phyloP scores from a whole-genome alignment of 2,329 filamentous ascomycete genomes.

The Fusarium subtropicale region DNA sequence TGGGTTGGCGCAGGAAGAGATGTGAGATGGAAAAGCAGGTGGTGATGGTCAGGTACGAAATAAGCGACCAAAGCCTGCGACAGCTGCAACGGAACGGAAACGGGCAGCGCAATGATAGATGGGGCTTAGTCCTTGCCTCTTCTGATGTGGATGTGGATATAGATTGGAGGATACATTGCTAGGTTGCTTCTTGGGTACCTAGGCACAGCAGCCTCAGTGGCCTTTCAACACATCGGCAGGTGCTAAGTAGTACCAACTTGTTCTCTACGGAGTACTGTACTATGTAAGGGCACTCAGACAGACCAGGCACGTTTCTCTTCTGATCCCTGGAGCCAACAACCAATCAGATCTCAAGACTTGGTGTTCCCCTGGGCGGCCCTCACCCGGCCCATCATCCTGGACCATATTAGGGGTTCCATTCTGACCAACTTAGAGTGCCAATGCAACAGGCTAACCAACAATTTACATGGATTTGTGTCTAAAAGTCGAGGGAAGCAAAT shows the following conservation, averaged over 20 bases:
- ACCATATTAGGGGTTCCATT: conserved; percentile 45
- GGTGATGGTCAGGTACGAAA: conserved; percentile 38
- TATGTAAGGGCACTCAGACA: conserved; percentile 1
- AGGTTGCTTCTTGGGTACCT: conserved; percentile 5
- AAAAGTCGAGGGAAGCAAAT: not conserved
- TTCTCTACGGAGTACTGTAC: conserved; percentile 2
- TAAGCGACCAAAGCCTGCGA: conserved; percentile 34
- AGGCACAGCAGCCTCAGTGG: conserved; percentile 25
- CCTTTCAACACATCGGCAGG: not conserved
- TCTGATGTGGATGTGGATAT: conserved; percentile 19
- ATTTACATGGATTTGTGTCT: conserved; percentile 21
- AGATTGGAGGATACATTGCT: not conserved
- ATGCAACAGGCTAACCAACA: conserved; percentile 17
- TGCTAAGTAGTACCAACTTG: not conserved
- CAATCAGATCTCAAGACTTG: conserved; percentile 31
- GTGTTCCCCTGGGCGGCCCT: conserved; percentile 10
- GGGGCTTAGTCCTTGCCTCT: conserved; percentile 37
- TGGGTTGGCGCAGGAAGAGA: conserved; percentile 35
- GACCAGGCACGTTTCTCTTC: conserved; percentile 23
- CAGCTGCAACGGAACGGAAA: conserved; percentile 32
- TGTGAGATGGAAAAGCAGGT: conserved; percentile 38
- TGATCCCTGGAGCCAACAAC: conserved; percentile 26
- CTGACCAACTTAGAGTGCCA: conserved; percentile 15
- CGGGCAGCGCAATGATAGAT: conserved; percentile 28
- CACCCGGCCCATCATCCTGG: conserved; percentile 18